Conservation (phyloP, 2,329 filamentous ascomycete species). For the Colletotrichum sp. region DNA sequence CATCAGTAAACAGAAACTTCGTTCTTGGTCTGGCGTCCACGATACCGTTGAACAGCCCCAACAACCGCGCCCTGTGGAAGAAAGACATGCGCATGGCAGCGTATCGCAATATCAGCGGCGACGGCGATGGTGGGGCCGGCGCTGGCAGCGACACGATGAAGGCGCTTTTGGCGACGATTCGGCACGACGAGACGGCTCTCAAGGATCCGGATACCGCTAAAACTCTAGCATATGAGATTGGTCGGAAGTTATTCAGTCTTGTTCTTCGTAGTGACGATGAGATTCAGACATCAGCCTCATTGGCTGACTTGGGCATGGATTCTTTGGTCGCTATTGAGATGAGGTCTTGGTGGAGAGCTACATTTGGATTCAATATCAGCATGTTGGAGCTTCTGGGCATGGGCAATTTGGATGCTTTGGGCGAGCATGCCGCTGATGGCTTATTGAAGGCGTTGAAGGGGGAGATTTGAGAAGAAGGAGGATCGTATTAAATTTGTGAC, state of each 20-base stretch:
- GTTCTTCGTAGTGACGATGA: conserved; percentile 18
- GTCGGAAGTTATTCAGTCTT: conserved; percentile 15
- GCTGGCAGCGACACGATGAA: conserved; percentile 27
- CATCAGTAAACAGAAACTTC: not conserved
- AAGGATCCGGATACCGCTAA: not conserved
- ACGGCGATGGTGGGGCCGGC: not conserved
- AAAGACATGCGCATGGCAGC: conserved; percentile 27
- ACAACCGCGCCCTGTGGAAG: conserved; percentile 21
- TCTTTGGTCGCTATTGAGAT: conserved; percentile 26
- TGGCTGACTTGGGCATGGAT: conserved; percentile 24
- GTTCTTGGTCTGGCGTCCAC: conserved; percentile 22
- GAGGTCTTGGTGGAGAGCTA: conserved; percentile 22
- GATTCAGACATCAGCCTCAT: not conserved
- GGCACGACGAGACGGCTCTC: not conserved
- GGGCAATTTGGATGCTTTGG: conserved; percentile 12
- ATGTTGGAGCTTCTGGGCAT: conserved; percentile 21
- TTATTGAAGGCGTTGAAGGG: not conserved
- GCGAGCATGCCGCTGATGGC: conserved; percentile 7
- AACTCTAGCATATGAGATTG: conserved; percentile 10
- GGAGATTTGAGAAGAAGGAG: not conserved
- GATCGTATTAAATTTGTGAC: not conserved
- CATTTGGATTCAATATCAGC: conserved; percentile 24
- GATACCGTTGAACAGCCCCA: conserved; percentile 7
- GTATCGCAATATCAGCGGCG: conserved; percentile 24
- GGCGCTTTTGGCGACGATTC: not conserved